Conservation (phyloP, 2,329 filamentous ascomycete species). For the Phyllosticta paracitricarpa region DNA sequence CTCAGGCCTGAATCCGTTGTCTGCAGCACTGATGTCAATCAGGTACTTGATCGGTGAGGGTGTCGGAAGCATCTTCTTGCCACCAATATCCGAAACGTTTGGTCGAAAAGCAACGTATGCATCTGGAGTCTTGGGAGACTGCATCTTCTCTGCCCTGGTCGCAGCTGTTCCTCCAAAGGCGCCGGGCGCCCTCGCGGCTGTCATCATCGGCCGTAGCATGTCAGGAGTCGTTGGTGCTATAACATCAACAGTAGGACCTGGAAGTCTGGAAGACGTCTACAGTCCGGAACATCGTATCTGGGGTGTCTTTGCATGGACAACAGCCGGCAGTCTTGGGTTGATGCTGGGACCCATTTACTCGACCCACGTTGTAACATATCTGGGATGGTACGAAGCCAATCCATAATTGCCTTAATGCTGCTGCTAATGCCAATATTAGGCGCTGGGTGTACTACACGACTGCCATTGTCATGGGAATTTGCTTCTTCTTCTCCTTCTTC, state of each 20-base stretch:
- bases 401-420: neutral
- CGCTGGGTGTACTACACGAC: slow-evolving; percentile 8
- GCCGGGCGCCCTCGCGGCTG: neutral
- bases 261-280: slow-evolving; percentile 7
- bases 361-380: neutral
- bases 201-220: slow-evolving; percentile 1
- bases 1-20: neutral
- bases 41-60: slow-evolving; percentile 25
- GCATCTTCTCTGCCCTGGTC: slow-evolving; percentile 17
- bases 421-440: neutral
- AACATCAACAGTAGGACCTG: slow-evolving; percentile 1
- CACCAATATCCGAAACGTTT: slow-evolving; percentile 30
- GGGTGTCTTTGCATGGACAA: slow-evolving; percentile 4
- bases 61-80: slow-evolving; percentile 25
- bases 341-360: slow-evolving; percentile 6
- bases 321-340: slow-evolving; percentile 1
- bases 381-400: slow-evolving; percentile 1
- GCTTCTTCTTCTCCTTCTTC: neutral
- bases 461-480: neutral
- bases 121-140: slow-evolving; percentile 20
- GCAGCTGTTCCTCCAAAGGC: neutral
- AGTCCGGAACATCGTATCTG: neutral
- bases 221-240: neutral
- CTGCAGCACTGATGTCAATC: neutral
- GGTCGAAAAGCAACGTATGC: slow-evolving; percentile 29